phyloP scores from a whole-genome alignment of 192 early-diverging fungal species.

The Piromyces sp. region DNA sequence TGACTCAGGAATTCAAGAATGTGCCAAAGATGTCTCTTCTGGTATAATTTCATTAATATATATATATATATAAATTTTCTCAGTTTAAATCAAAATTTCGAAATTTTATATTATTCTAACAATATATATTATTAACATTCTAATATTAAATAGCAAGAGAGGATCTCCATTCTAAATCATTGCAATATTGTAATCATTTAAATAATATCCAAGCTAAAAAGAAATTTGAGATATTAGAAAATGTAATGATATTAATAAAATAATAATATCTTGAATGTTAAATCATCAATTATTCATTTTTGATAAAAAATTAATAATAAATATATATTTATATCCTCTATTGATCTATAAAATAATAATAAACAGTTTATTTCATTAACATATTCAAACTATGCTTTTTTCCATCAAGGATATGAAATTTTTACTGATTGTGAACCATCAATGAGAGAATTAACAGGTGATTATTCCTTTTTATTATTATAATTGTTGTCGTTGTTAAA shows the following conservation, averaged over 20 bases:
- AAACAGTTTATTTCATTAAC: not conserved
- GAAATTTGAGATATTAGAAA: not conserved
- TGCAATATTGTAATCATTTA: not conserved
- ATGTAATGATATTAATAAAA: too few species aligned
- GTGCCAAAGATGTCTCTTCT: not conserved
- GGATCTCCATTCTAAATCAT: not conserved
- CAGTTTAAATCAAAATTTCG: too few species aligned
- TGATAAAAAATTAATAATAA: too few species aligned
- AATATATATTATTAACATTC: too few species aligned
- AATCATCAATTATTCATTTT: too few species aligned
- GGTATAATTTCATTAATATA: not conserved
- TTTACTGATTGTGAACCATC: not conserved
- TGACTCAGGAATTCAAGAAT: not conserved
- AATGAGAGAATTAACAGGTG: not conserved
- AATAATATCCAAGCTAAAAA: not conserved
- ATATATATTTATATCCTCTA: not conserved
- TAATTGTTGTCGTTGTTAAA: too few species aligned
- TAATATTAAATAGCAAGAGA: not conserved
- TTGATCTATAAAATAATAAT: too few species aligned
- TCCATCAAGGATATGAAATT: not conserved
- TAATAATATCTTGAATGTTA: too few species aligned
- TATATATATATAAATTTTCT: too few species aligned
- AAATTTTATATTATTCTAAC: too few species aligned
- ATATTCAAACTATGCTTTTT: not conserved
- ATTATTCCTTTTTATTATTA: too few species aligned